phyloP scores from a whole-genome alignment of 768 basidiomycete species.

The Clitopilus hobsonii region DNA sequence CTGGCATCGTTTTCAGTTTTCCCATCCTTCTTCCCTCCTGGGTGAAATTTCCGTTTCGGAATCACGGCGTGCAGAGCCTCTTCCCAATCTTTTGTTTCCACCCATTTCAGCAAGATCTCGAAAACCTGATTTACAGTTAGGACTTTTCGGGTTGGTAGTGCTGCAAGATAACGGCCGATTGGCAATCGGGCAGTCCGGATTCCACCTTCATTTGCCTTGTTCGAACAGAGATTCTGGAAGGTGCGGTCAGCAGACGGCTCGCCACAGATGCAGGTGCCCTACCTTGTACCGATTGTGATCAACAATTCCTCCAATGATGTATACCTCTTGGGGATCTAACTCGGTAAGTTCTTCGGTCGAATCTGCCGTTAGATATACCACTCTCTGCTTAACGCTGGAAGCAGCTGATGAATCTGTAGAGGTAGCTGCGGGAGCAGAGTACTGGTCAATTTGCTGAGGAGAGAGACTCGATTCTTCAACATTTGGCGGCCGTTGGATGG shows the following conservation, averaged over 20 bases:
- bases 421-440: not conserved
- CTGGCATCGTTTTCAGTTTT: slow-evolving; percentile 12
- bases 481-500: slow-evolving; percentile 1
- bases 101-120: slow-evolving; percentile 88
- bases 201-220: slow-evolving; percentile 72
- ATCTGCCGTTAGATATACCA: slow-evolving; percentile 95
- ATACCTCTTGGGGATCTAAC: slow-evolving; percentile 79
- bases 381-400: slow-evolving; percentile 33
- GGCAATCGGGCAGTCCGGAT: slow-evolving; percentile 88
- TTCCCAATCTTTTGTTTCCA: slow-evolving; percentile 84
- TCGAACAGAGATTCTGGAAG: slow-evolving; percentile 76
- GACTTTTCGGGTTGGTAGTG: slow-evolving; percentile 88
- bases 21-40: slow-evolving; percentile 17
- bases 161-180: slow-evolving; percentile 85
- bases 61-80: slow-evolving; percentile 84
- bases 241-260: slow-evolving; percentile 4
- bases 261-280: slow-evolving; percentile 7
- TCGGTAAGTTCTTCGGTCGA: slow-evolving; percentile 81
- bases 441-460: not conserved
- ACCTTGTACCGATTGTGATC: slow-evolving; percentile 98
- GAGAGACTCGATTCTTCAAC: not conserved
- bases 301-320: slow-evolving; percentile 93
- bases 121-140: slow-evolving; percentile 97
- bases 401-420: not conserved
- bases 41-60: slow-evolving; percentile 84